Evolutionary conservation across 2,329 filamentous ascomycete genomes (phyloP).

Genomic region (Dactylonectria estremocensis): DNA sequence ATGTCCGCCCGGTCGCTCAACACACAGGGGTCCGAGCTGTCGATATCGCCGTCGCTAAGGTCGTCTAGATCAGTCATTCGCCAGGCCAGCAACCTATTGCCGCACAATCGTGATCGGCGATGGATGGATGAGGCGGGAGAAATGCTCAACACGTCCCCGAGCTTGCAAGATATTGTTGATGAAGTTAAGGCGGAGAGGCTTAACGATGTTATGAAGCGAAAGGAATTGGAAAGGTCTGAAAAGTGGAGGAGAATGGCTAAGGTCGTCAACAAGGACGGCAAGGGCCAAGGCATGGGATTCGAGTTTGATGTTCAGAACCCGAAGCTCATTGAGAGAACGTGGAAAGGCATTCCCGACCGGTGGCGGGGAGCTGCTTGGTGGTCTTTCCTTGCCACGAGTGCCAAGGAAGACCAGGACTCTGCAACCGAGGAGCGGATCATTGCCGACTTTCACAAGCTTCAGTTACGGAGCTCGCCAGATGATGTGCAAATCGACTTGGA

Average conservation of each 20-base stretch:
- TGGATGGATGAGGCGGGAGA: conserved; percentile 77
- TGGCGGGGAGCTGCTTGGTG: conserved; percentile 97
- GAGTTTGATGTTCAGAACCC: conserved; percentile 85
- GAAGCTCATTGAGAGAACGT: conserved; percentile 92
- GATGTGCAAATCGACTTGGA: conserved; percentile 98
- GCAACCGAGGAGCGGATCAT: conserved; percentile 81
- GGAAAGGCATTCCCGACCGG: conserved; percentile 98
- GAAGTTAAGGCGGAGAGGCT: conserved; percentile 68
- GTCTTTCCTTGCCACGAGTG: conserved; percentile 87
- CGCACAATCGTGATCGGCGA: conserved; percentile 73
- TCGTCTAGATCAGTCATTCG: conserved; percentile 70
- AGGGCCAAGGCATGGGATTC: conserved; percentile 72
- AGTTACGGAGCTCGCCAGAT: conserved; percentile 83
- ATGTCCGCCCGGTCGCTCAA: conserved; percentile 72
- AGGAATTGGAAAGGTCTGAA: conserved; percentile 74
- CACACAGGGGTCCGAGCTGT: conserved; percentile 69
- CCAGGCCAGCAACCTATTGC: conserved; percentile 71
- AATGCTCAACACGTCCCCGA: conserved; percentile 74
- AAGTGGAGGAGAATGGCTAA: conserved; percentile 80
- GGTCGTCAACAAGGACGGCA: conserved; percentile 64
- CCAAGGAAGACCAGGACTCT: conserved; percentile 72
- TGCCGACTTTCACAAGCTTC: conserved; percentile 79
- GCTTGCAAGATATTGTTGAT: conserved; percentile 69
- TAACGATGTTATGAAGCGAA: conserved; percentile 71
- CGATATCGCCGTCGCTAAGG: conserved; percentile 63